Base-by-base conservation (phyloP, 177 flowering plant species). In the Vitis hybrid region DNA sequence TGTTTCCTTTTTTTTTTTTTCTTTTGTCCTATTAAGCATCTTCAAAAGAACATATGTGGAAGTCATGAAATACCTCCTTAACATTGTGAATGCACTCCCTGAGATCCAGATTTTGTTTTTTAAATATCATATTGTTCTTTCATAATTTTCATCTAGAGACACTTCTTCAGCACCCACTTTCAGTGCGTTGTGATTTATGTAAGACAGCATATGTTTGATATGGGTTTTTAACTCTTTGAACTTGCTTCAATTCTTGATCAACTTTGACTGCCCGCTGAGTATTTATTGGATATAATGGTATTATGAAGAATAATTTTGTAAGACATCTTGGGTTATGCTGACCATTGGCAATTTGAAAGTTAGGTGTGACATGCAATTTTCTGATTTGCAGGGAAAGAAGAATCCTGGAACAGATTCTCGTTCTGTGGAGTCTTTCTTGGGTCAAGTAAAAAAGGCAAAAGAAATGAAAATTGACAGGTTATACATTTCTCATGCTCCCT, bases 381-480 rank as follows among this genome's bases (percentile, higher is more conserved):
- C 59, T 70, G 10, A 64, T 65, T 76, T 78, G 49, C 84, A 95
- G 98, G 99, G 99, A 26, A 95, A 93, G 83, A 95, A 83, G 77
- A 95, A 95, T 80, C 99, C 99, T 10, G 93, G 90, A 34, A 95
- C 99, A 34, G 89, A 93, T 75, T 70, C 56, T 32, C 70, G 82
- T 1, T 75, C 98, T 59, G 99, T 91, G 71, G 70, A 72, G 74
- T 79, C 72, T 30, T 95, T 95, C 75, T 67, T 95, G 74, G 58
- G 82, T 30, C 75, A 88, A 88, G 96, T 93, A 51, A 69, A 10
- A 84, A 69, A 74, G 34, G 96, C 99, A 52, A 89, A 81, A 73
- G 97, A 90, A 75, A 93, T 93, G 96, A 90, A 87, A 73, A 89
- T 95, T 51, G 99, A 95, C 87, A 93, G 84, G 99, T 91, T 63